Conservation (phyloP, 2,329 filamentous ascomycete genomes). For the Pestalotiopsis sp. region DNA sequence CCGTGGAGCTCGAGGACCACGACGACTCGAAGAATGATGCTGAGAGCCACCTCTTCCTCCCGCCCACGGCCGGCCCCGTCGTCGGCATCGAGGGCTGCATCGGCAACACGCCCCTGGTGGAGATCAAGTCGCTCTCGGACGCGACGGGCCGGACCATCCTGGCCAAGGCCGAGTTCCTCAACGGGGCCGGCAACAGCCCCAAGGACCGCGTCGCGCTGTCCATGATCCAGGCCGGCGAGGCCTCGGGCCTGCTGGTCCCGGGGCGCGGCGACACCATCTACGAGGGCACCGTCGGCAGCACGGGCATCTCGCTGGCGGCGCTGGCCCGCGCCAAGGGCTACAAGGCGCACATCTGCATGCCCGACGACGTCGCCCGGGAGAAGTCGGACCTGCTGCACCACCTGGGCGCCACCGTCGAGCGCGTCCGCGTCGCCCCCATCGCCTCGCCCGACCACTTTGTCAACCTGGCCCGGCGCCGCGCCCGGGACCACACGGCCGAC, state of each 20-base stretch:
- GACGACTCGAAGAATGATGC: slow-evolving; percentile 38
- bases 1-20: slow-evolving; percentile 59
- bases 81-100: slow-evolving; percentile 90
- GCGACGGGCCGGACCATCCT: slow-evolving; percentile 88
- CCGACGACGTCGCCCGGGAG: slow-evolving; percentile 84
- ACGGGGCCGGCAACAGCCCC: slow-evolving; percentile 89
- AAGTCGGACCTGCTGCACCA: slow-evolving; percentile 89
- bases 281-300: slow-evolving; percentile 95
- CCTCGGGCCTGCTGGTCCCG: slow-evolving; percentile 73
- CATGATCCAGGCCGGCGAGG: slow-evolving; percentile 85
- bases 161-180: slow-evolving; percentile 94
- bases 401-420: slow-evolving; percentile 89
- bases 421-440: slow-evolving; percentile 88
- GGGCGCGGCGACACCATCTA: slow-evolving; percentile 91
- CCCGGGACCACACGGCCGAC: slow-evolving; percentile 69
- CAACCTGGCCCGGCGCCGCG: slow-evolving; percentile 81
- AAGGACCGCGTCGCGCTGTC: slow-evolving; percentile 93
- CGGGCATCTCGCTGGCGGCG: slow-evolving; percentile 90
- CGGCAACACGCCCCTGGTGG: slow-evolving; percentile 88
- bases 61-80: slow-evolving; percentile 49
- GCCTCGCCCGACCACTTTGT: slow-evolving; percentile 94
- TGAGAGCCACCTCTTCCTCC: slow-evolving; percentile 17
- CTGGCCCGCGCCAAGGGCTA: slow-evolving; percentile 89
- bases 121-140: slow-evolving; percentile 81
- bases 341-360: slow-evolving; percentile 95